Evolutionary conservation across 164 flowering plant species (phyloP), one percentile per base, ranked within the genome.

Genomic region (Vitis rotundifolia): DNA sequence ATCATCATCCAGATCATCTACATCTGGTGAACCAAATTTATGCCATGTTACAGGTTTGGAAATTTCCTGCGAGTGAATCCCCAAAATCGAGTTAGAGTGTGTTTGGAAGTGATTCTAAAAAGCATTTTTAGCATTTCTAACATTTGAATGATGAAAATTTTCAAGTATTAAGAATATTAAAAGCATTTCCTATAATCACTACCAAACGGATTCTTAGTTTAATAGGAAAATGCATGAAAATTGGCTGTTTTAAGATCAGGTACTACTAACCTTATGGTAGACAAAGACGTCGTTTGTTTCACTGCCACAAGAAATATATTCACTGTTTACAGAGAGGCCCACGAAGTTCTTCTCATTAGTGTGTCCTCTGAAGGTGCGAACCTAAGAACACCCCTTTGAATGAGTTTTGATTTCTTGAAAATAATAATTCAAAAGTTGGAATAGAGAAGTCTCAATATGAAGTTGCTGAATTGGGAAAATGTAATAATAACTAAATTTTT

Each of bases 261-360:
- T 37, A 49, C 51, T 61, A 13, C 78, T 66, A 22, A 93, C 99
- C 98, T 96, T 96, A 68, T 96, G 99, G 80, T 96, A 96, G 48
- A 88, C 97, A 71, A 79, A 92, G 7, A 91, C 95, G 80, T 96
- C 99, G 68, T 96, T 96, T 75, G 97, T 86, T 78, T 96, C 99
- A 57, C 99, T 96, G 68, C 99, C 99, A 73, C 98, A 96, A 54
- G 98, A 92, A 66, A 96, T 78, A 79, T 93, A 93, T 72, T 93
- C 97, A 16, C 84, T 82, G 70, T 91, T 96, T 29, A 90, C 99
- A 0, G 97, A 67, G 31, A 95, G 87, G 68, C 98, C 99, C 31
- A 95, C 97, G 70, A 93, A 91, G 75, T 96, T 93, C 84, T 96
- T 96, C 87, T 96, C 98, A 71, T 95, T 95, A 18, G 86, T 82